Base-by-base conservation (phyloP, 805 yeast genomes). In the Candida takata region DNA sequence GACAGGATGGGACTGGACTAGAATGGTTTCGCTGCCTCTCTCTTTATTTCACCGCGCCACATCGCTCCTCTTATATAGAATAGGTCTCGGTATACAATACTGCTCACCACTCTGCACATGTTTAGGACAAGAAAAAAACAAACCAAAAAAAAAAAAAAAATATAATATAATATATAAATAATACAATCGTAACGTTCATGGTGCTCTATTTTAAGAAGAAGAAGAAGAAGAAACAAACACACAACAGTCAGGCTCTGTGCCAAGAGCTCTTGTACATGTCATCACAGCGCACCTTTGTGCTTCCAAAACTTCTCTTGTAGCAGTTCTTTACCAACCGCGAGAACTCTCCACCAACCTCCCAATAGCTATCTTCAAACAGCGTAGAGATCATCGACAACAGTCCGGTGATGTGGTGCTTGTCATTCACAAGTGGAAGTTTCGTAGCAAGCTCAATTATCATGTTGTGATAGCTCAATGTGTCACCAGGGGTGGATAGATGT, bases 311-410 rank as follows among this genome's bases (percentile, higher is more conserved):
- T 44, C 85, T 58, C 35, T 68, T 70, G 21, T 67, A 64, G 54
- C 82, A 77, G 45, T 75, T 73, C 34, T 60, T 55, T 31, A 78
- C 57, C 39, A 79, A 56, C 36, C 65, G 65, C 1, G 78, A 67
- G 42, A 73, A 66, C 48, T 79, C 86, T 31, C 60, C 59, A 10
- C 78, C 78, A 34, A 77, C 58, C 31, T 73, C 74, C 76, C 79
- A 79, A 34, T 67, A 65, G 34, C 72, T 63, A 14, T 52, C 54
- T 23, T 51, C 52, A 38, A 68, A 60, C 25, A 61, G 52, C n/a
- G 56, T 54, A 11, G 70, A 62, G 31, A 74, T 62, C 40, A 69
- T 46, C 33, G 60, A 61, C 42, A 79, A 51, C 31, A 82, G 52
- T 1, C 88, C 88, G 9, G 72, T 70, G 20, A 77, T 58, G 34